These are phyloP conservation scores for Areca catechu DNA, from an alignment of 176 grass and related monocot species.

Conservation along the genomic window DNA sequence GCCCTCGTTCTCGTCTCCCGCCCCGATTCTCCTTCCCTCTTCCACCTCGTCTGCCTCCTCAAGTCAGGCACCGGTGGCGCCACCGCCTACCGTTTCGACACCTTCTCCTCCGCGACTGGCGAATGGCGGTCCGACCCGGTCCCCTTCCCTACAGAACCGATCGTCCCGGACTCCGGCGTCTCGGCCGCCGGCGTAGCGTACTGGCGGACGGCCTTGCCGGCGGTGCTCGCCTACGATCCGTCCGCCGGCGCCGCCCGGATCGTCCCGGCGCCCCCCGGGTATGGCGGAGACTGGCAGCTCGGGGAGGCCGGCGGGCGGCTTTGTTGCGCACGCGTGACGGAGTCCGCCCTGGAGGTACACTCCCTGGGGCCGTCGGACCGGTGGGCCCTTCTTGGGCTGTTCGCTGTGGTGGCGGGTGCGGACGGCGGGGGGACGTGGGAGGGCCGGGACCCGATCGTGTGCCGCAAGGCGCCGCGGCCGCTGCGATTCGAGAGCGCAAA, in stretches of 20 bases:
- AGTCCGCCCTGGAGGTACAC: slow-evolving; percentile 1
- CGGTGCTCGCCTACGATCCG: slow-evolving; percentile 17
- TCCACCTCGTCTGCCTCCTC: slow-evolving; percentile 19
- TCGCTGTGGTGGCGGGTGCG: neutral
- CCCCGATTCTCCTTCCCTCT: neutral
- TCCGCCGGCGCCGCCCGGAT: neutral
- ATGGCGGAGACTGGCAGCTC: slow-evolving; percentile 11
- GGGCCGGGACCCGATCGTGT: slow-evolving; percentile 7
- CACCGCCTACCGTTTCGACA: slow-evolving; percentile 12
- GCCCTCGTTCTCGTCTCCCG: slow-evolving; percentile 12
- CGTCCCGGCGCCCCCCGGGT: neutral
- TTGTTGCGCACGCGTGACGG: slow-evolving; percentile 14
- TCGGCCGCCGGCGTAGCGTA: slow-evolving; percentile 13
- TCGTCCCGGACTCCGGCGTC: slow-evolving; percentile 19
- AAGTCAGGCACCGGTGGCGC: neutral
- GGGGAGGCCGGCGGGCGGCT: slow-evolving; percentile 7
- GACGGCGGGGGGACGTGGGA: neutral
- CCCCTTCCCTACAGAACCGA: neutral
- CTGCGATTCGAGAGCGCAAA: slow-evolving; percentile 23
- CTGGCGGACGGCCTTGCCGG: slow-evolving; percentile 8
- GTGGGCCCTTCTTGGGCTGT: slow-evolving; percentile 2
- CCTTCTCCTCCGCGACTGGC: slow-evolving; percentile 10
- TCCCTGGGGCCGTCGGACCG: slow-evolving; percentile 3
- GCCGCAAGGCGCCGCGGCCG: slow-evolving; percentile 13
- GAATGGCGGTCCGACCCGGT: slow-evolving; percentile 2